Base-by-base conservation (phyloP, 306 rosid species). In the Acmispon strigosus region DNA sequence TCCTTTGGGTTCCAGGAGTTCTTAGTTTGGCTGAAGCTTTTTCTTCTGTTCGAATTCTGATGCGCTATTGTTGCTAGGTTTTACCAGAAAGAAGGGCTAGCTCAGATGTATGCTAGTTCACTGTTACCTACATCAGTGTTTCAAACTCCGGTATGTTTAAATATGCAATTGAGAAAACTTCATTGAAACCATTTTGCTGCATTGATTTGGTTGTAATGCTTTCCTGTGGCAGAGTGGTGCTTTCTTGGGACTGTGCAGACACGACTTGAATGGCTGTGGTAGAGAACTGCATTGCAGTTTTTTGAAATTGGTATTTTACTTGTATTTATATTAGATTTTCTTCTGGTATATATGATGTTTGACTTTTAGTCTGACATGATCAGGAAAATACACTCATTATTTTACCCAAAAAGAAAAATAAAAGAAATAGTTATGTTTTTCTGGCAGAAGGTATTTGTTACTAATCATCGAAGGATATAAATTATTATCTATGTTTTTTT, bases 11-110 rank as follows among this genome's bases (percentile, higher is more conserved):
- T 63, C 45, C 54, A 55, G 63, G 47, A 71, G 37, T 85, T 67
- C 70, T 52, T 47, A 64, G 58, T 63, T 75, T 67, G 19, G 41
- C 42, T 76, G 69, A 65, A 41, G 65, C 32, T 54, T 47, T 71
- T 17, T 61, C 42, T 73, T 75, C 72, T 50, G 3, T 62, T 76
- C 51, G 66, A 41, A 75, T 54, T 72, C 76, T 83, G 45, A 75
- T 32, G 48, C 66, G 10, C 55, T 78, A 80, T 13, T 45, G 51
- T 70, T 87, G 83, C 86, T 78, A 79, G 86, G 84, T 85, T 75
- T 72, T 83, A 48, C 72, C 96, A 90, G 97, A 86, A 83, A 78
- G 96, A 81, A 82, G 97, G 98, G 61, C 82, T 90, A 56, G 92
- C 72, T 75, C 97, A 88, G 81, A 79, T 70, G 72, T 85, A 76